Conservation (phyloP, 2,329 filamentous ascomycete species). For the Dothiorella sarmentorum region DNA sequence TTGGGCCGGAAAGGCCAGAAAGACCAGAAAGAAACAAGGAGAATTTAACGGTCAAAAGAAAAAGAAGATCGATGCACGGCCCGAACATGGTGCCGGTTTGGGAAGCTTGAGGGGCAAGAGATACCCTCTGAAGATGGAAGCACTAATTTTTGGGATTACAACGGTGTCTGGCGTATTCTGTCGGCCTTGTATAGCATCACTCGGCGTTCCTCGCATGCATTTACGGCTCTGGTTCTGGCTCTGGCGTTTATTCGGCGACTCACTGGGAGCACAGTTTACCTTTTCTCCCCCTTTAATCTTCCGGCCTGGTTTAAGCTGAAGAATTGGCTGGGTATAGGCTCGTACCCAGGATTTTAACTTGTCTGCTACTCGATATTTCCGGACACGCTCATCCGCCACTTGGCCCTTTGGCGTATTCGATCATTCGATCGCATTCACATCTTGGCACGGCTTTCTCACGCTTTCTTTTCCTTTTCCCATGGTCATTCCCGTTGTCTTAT, state of each 20-base stretch:
- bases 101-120: background rate
- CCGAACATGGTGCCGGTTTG: background rate
- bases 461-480: background rate
- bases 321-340: background rate
- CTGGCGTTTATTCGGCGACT: slow-evolving; percentile 10
- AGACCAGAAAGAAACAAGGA: slow-evolving; percentile 7
- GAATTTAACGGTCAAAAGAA: slow-evolving; percentile 4
- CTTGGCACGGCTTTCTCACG: background rate
- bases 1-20: too few species aligned
- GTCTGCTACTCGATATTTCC: background rate
- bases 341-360: background rate
- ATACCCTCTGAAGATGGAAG: background rate
- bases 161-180: background rate
- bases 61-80: background rate
- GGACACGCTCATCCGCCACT: background rate
- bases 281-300: background rate
- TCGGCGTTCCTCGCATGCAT: background rate
- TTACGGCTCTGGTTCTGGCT: slow-evolving; percentile 5
- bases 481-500: background rate
- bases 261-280: background rate
- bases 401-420: background rate
- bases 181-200: slow-evolving; percentile 2
- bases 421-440: background rate
- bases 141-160: background rate
- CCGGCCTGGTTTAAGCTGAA: background rate